phyloP scores from a whole-genome alignment of 2,329 filamentous ascomycete genomes.

The Monosporascus sp. region DNA sequence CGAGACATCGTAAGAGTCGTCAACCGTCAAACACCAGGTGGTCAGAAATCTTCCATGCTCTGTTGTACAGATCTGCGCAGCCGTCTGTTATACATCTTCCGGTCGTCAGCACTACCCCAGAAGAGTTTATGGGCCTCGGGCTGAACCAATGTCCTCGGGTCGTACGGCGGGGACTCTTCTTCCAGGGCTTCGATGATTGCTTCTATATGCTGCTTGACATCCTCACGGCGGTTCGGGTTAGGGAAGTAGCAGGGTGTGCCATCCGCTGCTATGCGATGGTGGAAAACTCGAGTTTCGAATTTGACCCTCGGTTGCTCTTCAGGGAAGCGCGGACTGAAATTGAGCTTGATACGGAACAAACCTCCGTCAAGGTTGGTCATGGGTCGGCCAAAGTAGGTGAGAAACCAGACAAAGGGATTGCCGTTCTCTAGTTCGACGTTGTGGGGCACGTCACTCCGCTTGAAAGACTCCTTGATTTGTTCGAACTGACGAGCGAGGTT shows the following conservation, averaged over 20 bases:
- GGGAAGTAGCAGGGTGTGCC: slow-evolving; percentile 81
- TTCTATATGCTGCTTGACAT: slow-evolving; percentile 77
- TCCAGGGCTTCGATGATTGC: slow-evolving; percentile 78
- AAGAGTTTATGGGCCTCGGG: slow-evolving; percentile 79
- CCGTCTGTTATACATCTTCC: slow-evolving; percentile 77
- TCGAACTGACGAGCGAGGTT: slow-evolving; percentile 81
- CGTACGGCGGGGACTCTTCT: slow-evolving; percentile 81
- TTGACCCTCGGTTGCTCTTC: slow-evolving; percentile 80
- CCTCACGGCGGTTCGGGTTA: slow-evolving; percentile 56
- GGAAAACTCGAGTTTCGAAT: slow-evolving; percentile 78
- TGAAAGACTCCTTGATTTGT: slow-evolving; percentile 72
- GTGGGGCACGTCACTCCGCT: slow-evolving; percentile 63
- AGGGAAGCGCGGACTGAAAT: slow-evolving; percentile 80
- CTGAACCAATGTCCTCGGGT: slow-evolving; percentile 82
- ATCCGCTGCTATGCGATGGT: slow-evolving; percentile 76
- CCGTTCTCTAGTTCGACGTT: slow-evolving; percentile 70
- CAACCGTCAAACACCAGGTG: not conserved
- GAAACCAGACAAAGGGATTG: slow-evolving; percentile 84
- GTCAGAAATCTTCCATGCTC: slow-evolving; percentile 52
- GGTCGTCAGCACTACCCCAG: slow-evolving; percentile 75
- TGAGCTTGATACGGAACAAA: slow-evolving; percentile 74
- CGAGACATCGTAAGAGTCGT: not conserved
- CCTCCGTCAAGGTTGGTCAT: slow-evolving; percentile 94
- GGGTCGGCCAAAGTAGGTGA: slow-evolving; percentile 85
- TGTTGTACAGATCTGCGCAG: slow-evolving; percentile 72